Conservation (phyloP, 331 rosid species). For the Quercus tomentella region DNA sequence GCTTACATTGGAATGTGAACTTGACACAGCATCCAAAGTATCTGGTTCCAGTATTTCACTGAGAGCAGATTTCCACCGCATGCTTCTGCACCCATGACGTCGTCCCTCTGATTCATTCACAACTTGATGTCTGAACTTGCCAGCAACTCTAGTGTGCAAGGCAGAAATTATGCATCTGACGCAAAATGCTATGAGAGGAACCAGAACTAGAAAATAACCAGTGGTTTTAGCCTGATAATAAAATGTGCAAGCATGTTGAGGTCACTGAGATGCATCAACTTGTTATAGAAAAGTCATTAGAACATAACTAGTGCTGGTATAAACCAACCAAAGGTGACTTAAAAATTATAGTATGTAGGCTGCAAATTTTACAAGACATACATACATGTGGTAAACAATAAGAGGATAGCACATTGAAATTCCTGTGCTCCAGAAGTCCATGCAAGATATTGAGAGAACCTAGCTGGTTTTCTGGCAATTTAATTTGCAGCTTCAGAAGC, state of each 20-base stretch:
- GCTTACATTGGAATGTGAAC: constrained; percentile 1
- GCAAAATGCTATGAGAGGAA: constrained; percentile 21
- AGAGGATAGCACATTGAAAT: background rate
- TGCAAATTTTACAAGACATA: background rate
- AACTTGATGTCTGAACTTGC: background rate
- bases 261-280: background rate
- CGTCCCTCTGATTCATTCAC: background rate
- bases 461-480: constrained; percentile 4
- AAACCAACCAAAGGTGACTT: background rate
- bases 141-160: constrained; percentile 10
- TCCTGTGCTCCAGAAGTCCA: background rate
- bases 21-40: background rate
- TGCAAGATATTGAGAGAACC: constrained; percentile 7
- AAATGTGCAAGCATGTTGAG: background rate
- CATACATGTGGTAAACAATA: constrained; percentile 8
- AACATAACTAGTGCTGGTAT: background rate
- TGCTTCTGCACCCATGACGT: background rate
- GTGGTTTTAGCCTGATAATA: constrained; percentile 22
- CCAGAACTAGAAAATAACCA: constrained; percentile 21
- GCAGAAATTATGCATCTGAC: constrained; percentile 17
- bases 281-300: background rate
- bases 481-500: background rate
- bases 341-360: background rate
- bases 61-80: constrained; percentile 24
- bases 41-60: constrained; percentile 15